Conservation (phyloP, 352 stramenopile genomes). For the Pythium utonaiense region DNA sequence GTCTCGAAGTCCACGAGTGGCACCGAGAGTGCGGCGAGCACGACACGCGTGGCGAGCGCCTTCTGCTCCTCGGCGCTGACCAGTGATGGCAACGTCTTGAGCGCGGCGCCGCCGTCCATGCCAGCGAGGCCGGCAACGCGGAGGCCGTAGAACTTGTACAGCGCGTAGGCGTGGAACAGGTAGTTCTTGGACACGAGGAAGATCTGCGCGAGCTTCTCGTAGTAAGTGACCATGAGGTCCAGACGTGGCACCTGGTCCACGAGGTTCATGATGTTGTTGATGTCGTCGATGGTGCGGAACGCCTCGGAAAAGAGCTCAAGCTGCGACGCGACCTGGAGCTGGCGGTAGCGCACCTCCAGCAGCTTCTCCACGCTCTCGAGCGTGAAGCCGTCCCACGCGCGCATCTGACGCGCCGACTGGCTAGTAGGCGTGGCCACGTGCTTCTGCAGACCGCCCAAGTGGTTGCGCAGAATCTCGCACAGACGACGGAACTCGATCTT, state of each 20-base stretch:
- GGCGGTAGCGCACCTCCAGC: constrained; percentile 95
- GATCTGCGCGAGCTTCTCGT: constrained; percentile 96
- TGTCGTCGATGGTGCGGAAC: constrained; percentile 98
- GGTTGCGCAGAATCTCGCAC: constrained; percentile 96
- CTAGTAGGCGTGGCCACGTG: constrained; percentile 72
- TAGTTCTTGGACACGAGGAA: constrained; percentile 97
- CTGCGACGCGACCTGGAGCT: constrained; percentile 94
- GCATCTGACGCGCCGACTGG: constrained; percentile 82
- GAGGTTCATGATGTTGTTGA: constrained; percentile 96
- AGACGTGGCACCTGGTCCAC: constrained; percentile 89
- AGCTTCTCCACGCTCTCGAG: constrained; percentile 94
- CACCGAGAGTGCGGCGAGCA: constrained; percentile 94
- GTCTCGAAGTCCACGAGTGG: constrained; percentile 74
- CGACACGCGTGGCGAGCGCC: constrained; percentile 87
- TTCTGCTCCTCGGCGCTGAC: constrained; percentile 79
- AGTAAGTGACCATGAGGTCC: constrained; percentile 96
- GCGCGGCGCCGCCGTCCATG: constrained; percentile 36
- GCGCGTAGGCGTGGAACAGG: constrained; percentile 96
- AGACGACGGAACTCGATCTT: constrained; percentile 96
- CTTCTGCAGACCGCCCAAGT: constrained; percentile 94
- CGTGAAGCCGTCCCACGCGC: constrained; percentile 96
- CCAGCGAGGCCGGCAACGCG: constrained; percentile 86
- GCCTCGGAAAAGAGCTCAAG: constrained; percentile 97
- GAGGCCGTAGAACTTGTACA: constrained; percentile 95
- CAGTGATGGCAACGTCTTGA: constrained; percentile 37